Evolutionary conservation across 306 rosid species (phyloP), one percentile per base, ranked within the genome.

Genomic region (Trifolium fragiferum): DNA sequence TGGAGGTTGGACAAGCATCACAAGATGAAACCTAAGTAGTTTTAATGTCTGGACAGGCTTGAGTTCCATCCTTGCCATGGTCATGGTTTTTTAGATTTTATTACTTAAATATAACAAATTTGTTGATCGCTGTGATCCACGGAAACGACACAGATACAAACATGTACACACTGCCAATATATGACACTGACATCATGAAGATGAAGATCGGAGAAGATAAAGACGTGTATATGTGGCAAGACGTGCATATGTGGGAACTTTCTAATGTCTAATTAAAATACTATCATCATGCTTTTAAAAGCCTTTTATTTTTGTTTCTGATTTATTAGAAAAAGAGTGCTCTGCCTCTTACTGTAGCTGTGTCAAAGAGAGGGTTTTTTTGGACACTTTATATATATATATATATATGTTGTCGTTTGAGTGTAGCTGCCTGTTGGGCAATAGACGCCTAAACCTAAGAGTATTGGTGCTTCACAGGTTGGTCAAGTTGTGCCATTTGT

Each of bases 51-150:
- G 49, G 66, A 51, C 57, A 59, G 58, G 46, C 35, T 18, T 41
- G 18, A 14, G n/a, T 70, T 74, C 32, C 20, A 67, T 70, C 66
- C 58, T 20, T 73, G 33, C 38, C 35, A 12, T 35, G 18, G 25
- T 23, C 21, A 7, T 63, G n/a, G 60, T 21, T 78, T 58, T 64
- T 30, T 16, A 61, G 76, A 72, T 75, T 51, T 70, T 53, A 60
- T 11, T 70, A 38, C 41, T 37, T 38, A 38, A 38, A 11, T 37
- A 66, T 44, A 62, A 41, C 55, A 0, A 21, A 57, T 35, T 72
- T 82, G 33, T 74, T 62, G 19, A 13, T 60, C 9, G 7, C 43
- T 30, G 33, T 6, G 65, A 30, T 60, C 8, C 66, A 30, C 6
- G 41, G 6, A n/a, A 43, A 32, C 43, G 6, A 15, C 43, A 15